These are phyloP conservation scores for Diaporthe sp. DNA, from an alignment of 2,329 filamentous ascomycete species.

Conservation along the genomic window DNA sequence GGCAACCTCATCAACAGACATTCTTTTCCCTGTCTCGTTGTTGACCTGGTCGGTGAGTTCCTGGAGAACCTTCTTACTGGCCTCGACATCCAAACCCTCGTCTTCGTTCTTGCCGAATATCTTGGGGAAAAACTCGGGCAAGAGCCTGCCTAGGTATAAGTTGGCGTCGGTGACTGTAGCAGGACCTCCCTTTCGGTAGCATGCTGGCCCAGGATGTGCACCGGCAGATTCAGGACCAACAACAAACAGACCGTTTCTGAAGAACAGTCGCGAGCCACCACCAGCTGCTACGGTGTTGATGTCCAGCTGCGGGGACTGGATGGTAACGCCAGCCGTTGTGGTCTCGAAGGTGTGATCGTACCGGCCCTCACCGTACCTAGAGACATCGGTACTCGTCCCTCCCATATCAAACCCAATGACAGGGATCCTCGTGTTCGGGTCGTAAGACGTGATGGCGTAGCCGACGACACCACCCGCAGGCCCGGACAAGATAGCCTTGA, in stretches of 20 bases:
- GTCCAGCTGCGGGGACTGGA: conserved; percentile 91
- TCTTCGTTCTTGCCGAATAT: conserved; percentile 95
- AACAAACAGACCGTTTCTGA: conserved; percentile 89
- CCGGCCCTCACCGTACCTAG: conserved; percentile 84
- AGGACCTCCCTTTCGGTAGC: conserved; percentile 90
- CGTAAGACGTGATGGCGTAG: conserved; percentile 92
- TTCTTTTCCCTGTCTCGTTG: conserved; percentile 76
- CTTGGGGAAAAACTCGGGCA: conserved; percentile 94
- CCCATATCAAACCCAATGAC: conserved; percentile 98
- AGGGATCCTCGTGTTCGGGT: conserved; percentile 83
- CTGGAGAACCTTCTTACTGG: conserved; percentile 81
- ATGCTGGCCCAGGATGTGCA: conserved; percentile 90
- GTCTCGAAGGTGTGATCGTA: conserved; percentile 97
- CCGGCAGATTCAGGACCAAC: conserved; percentile 92
- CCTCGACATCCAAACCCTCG: conserved; percentile 81
- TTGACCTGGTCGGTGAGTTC: conserved; percentile 86
- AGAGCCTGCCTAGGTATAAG: conserved; percentile 83
- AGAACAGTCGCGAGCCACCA: conserved; percentile 87
- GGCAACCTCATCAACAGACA: conserved; percentile 87
- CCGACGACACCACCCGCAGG: conserved; percentile 95
- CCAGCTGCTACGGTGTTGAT: conserved; percentile 97
- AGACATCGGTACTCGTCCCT: conserved; percentile 92
- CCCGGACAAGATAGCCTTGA: conserved; percentile 88
- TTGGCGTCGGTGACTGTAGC: conserved; percentile 96
- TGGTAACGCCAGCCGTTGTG: conserved; percentile 92